phyloP scores from a whole-genome alignment of 2,329 filamentous ascomycete genomes.

The Drechslerella dactyloides region DNA sequence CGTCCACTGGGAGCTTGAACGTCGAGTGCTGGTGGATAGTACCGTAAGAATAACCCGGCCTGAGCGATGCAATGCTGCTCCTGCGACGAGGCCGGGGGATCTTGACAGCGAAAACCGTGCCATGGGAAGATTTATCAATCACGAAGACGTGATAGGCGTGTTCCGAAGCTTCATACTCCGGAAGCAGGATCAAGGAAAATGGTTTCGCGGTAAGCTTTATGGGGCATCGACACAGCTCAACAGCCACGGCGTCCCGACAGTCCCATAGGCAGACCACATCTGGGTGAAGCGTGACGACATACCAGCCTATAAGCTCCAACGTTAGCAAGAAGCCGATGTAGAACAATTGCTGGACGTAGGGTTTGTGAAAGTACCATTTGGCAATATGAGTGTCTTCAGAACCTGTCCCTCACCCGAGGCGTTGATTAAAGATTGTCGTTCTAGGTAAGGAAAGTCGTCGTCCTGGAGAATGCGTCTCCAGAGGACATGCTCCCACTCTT shows the following conservation, averaged over 20 bases:
- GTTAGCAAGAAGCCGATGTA: neutral
- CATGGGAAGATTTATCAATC: constrained; percentile 36
- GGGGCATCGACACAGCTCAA: constrained; percentile 65
- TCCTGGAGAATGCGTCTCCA: constrained; percentile 65
- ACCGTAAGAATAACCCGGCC: constrained; percentile 37
- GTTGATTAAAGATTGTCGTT: constrained; percentile 63
- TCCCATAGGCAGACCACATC: constrained; percentile 79
- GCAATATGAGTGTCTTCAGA: constrained; percentile 77
- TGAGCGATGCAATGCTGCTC: constrained; percentile 43
- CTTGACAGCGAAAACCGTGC: constrained; percentile 37
- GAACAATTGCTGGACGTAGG: neutral
- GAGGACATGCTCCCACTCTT: constrained; percentile 77
- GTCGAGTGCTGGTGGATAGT: constrained; percentile 60
- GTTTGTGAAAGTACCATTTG: constrained; percentile 70
- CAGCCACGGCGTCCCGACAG: constrained; percentile 67
- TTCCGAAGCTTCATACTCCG: constrained; percentile 66
- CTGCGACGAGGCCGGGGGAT: constrained; percentile 44
- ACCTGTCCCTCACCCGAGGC: constrained; percentile 74
- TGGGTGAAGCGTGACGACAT: constrained; percentile 77
- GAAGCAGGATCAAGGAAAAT: constrained; percentile 78
- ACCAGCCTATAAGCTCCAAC: constrained; percentile 51
- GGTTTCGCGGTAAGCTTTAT: constrained; percentile 73
- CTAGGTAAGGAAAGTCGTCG: constrained; percentile 30
- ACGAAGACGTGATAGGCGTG: constrained; percentile 43
- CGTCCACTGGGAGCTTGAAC: constrained; percentile 57